Evolutionary conservation across 2,329 filamentous ascomycete genomes (phyloP).

Genomic region (Intubia oerlemansii): DNA sequence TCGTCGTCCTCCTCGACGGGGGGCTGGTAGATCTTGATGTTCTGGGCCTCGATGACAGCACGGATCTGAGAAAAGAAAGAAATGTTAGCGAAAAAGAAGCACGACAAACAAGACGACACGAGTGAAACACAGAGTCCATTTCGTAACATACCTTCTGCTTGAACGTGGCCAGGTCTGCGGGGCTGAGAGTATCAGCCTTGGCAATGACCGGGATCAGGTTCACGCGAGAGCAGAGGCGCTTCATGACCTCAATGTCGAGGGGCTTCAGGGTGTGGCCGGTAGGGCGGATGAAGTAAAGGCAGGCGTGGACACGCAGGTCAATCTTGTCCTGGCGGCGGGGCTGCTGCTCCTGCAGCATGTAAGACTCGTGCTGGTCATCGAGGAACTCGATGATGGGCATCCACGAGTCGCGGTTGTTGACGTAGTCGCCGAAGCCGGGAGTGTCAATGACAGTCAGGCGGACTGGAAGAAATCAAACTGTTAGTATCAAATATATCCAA

Average conservation of each 20-base stretch:
- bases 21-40: conserved; percentile 98
- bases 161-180: conserved; percentile 75
- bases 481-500: not conserved
- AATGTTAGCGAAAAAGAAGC: not conserved
- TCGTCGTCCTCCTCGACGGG: conserved; percentile 97
- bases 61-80: conserved; percentile 41
- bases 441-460: conserved; percentile 98
- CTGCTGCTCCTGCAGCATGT: conserved; percentile 99
- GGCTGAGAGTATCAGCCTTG: conserved; percentile 95
- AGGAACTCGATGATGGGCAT: conserved; percentile 99
- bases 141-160: conserved; percentile 53
- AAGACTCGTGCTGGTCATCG: conserved; percentile 99
- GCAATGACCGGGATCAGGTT: conserved; percentile 97
- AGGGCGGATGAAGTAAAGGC: conserved; percentile 96
- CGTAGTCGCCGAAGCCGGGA: conserved; percentile 96
- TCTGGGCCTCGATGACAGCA: conserved; percentile 89
- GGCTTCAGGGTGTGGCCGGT: conserved; percentile 98
- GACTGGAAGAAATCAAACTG: too few species aligned
- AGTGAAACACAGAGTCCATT: not conserved
- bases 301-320: conserved; percentile 93
- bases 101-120: too few species aligned
- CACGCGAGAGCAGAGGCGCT: conserved; percentile 91
- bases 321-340: conserved; percentile 97
- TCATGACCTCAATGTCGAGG: conserved; percentile 99
- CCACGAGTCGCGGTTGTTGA: conserved; percentile 99